Percentiles rank a stretch among this genome's conserved stretches.
phyloP scores from a whole-genome alignment of 345 rosid species.

The Viola odorata region DNA sequence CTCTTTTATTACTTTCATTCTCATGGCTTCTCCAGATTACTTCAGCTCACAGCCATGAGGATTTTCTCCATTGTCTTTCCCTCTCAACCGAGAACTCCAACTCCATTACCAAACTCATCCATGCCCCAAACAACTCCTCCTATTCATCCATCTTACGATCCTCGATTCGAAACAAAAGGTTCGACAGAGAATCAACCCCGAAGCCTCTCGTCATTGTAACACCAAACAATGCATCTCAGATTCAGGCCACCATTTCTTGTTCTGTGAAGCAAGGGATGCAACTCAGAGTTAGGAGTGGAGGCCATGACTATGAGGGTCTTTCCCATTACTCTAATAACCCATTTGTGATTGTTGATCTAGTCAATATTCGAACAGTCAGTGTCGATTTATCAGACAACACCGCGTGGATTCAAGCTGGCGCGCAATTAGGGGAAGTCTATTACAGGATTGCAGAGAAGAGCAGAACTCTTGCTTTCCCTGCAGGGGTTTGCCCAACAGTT shows the following conservation, averaged over 20 bases:
- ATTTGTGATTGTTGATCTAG: conserved; percentile 12
- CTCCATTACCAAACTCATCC: conserved; percentile 11
- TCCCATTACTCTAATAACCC: conserved; percentile 17
- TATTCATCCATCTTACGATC: conserved; percentile 11
- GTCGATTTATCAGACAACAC: conserved; percentile 1
- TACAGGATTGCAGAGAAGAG: background rate
- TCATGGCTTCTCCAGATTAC: no score
- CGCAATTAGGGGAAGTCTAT: background rate
- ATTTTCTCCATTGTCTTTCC: conserved; percentile 5
- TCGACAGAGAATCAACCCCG: conserved; percentile 9
- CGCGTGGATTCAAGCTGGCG: conserved; percentile 9
- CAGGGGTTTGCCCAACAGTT: no score
- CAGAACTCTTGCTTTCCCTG: conserved; percentile 1
- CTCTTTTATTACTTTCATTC: no score
- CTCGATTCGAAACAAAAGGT: conserved; percentile 10
- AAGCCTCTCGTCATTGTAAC: conserved; percentile 16
- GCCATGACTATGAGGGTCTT: conserved; percentile 20
- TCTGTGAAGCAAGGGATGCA: conserved; percentile 4
- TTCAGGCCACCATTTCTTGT: conserved; percentile 13
- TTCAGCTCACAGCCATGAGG: background rate
- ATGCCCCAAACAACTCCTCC: conserved; percentile 5
- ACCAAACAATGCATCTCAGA: conserved; percentile 3
- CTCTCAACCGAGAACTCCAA: background rate
- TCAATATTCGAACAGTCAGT: conserved; percentile 7
- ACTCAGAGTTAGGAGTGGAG: conserved; percentile 15